Base-by-base conservation (phyloP, 768 basidiomycete species). In the Saitozyma podzolica region DNA sequence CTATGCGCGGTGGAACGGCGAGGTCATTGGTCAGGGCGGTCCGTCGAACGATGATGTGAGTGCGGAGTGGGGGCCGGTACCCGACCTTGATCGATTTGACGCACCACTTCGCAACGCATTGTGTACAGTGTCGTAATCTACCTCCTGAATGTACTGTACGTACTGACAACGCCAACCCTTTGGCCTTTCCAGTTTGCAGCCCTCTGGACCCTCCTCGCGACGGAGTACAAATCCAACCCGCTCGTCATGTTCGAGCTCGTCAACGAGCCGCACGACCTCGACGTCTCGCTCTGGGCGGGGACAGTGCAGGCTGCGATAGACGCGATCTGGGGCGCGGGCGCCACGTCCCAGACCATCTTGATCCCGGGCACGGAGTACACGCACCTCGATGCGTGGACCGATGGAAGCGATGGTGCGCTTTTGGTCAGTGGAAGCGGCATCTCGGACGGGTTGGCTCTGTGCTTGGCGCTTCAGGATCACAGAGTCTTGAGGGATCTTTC, bases 181-280 rank as follows among this genome's bases (percentile, higher is more conserved):
- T 5, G 29, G 29, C 29, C n/a, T n/a, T 29, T 1, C 0, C 77
- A 84, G 47, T 85, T 87, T 63, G 86, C 86, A 9, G 72, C 73
- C 4, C 74, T 85, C 17, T 88, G 86, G 87, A 69, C 73, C 59
- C 74, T 79, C 54, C 79, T 88, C 51, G 87, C 87, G 0, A 63
- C 81, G 2, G 80, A 84, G 61, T 87, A 85, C 67, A 80, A 80
- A 47, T 52, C 68, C 39, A 67, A 83, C 50, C 52, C 29, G 68
- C 85, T 60, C 43, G 73, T 82, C 62, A 82, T 84, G 83, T 84
- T 81, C 50, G 65, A 74, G n/a, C 64, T 82, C 63, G 86, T 87
- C 85, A 87, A 87, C 64, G 86, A 87, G 65, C 86, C 86, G 6
- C 86, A 87, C 64, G 84, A 87, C 69, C 63, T 84, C 41, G 74